These are phyloP conservation scores for Fonsecaea multimorphosa DNA, from an alignment of 2,329 filamentous ascomycete genomes.

Conservation along the genomic window DNA sequence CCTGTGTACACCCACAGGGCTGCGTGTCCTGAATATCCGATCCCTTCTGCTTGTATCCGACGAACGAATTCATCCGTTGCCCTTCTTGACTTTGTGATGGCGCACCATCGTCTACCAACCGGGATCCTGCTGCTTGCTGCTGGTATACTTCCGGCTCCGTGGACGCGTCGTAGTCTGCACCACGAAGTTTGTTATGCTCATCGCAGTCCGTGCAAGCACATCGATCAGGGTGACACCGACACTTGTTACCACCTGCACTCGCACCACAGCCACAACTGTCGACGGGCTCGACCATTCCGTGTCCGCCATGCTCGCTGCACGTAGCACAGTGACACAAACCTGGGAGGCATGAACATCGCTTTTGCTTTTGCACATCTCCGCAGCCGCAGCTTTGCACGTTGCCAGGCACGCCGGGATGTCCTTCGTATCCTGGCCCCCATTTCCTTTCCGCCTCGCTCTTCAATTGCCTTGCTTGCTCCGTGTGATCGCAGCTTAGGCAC, in stretches of 20 bases:
- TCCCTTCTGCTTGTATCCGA: background rate
- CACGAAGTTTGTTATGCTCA: background rate
- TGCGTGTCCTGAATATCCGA: background rate
- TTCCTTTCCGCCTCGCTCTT: background rate
- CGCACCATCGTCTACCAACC: background rate
- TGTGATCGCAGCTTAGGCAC: conserved; percentile 19
- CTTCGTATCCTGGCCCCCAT: conserved; percentile 10
- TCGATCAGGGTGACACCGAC: background rate
- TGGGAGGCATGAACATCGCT: conserved; percentile 14
- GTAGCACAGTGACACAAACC: conserved; percentile 7
- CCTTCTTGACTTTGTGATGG: background rate
- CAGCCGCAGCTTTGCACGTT: conserved; percentile 5
- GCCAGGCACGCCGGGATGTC: no score
- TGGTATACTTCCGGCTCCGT: background rate
- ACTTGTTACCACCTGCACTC: background rate
- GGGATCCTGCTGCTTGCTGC: background rate
- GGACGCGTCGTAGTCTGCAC: background rate
- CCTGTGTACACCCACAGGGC: background rate
- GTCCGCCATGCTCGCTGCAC: background rate
- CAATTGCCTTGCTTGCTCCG: conserved; percentile 11
- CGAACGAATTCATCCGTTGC: background rate
- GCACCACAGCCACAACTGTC: background rate
- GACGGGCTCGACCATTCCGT: background rate
- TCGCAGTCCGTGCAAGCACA: background rate
- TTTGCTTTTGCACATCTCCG: background rate